phyloP scores from a whole-genome alignment of 805 yeast species.

The Spathaspora sp. region DNA sequence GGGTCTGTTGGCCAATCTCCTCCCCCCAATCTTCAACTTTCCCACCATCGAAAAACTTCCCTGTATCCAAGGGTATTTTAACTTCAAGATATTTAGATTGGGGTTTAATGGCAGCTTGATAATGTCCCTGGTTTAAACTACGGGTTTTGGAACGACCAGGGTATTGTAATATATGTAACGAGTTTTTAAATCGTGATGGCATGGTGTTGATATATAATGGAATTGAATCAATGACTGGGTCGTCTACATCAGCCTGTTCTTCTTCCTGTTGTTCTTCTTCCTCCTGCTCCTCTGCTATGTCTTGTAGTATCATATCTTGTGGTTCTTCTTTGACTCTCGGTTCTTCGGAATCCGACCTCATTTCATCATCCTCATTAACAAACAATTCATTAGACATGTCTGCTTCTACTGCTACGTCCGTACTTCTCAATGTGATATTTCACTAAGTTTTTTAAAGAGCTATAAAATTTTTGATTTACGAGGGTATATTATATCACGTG shows the following conservation, averaged over 20 bases:
- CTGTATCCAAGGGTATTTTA: constrained; percentile 69
- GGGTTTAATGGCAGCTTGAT: constrained; percentile 55
- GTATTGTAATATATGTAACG: constrained; percentile 37
- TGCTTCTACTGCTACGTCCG: background rate
- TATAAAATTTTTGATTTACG: background rate
- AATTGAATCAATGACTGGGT: constrained; percentile 37
- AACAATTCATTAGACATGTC: constrained; percentile 11
- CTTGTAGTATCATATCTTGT: background rate
- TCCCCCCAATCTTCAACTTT: constrained; percentile 65
- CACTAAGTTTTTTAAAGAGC: background rate
- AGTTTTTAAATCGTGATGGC: constrained; percentile 18
- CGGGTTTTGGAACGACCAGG: constrained; percentile 53
- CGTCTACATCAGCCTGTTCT: constrained; percentile 20
- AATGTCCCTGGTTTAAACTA: constrained; percentile 29
- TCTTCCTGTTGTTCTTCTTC: constrained; percentile 1
- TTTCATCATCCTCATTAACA: constrained; percentile 22
- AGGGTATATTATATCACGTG: background rate
- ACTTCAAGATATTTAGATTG: constrained; percentile 65
- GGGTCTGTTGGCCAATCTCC: constrained; percentile 53
- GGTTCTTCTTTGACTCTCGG: constrained; percentile 5
- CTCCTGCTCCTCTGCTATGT: constrained; percentile 3
- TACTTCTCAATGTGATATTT: background rate
- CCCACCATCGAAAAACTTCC: constrained; percentile 60
- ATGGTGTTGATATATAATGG: constrained; percentile 29
- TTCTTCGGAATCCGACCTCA: constrained; percentile 3